Evolutionary conservation across 352 stramenopile species (phyloP), one percentile per base, ranked within the genome.

Genomic region (Phytopythium montanum): DNA sequence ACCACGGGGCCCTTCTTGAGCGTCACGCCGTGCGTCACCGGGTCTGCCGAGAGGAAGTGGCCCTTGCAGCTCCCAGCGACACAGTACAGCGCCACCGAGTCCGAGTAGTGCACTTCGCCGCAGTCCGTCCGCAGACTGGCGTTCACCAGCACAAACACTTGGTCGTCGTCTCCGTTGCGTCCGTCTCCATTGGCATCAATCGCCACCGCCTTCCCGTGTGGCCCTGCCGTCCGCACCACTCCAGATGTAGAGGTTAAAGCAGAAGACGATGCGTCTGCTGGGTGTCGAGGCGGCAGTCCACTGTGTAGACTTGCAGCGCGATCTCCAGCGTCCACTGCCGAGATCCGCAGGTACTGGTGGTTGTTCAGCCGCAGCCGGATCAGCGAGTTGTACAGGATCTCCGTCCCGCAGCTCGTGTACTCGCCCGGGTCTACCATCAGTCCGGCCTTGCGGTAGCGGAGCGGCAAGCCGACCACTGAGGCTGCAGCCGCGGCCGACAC

Each of bases 111-210:
- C 18, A 94, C 81, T 45, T 84, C 75, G 9, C 71, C 80, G 54
- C 75, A 82, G 60, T 94, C 84, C 7, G 73, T 72, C 14, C 81
- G 80, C 58, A 92, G 72, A 36, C 76, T 85, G 2, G 73, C 82
- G 52, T 94, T 94, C 28, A 92, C 61, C 19, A 94, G 56, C 51
- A 87, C 79, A 65, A 95, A 95, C 8, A 92, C 72, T 46, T 95
- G 84, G 46, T 89, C 77, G 14, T 75, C 68, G 42, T 95, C 84
- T n/a, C 80, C 81, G 56, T 78, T 77, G 29, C 90, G 68, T 0
- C 84, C 81, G 60, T 85, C 75, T 29, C 84, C 84, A 10, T 70
- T 68, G 3, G 85, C 75, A 56, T 88, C 72, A 55, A 94, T 84
- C 50, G 18, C 31, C 7, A 56, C 51, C 3, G 33, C 19, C 21